These are phyloP conservation scores for Collybia sp. DNA, from an alignment of 768 basidiomycete genomes.

Conservation along the genomic window DNA sequence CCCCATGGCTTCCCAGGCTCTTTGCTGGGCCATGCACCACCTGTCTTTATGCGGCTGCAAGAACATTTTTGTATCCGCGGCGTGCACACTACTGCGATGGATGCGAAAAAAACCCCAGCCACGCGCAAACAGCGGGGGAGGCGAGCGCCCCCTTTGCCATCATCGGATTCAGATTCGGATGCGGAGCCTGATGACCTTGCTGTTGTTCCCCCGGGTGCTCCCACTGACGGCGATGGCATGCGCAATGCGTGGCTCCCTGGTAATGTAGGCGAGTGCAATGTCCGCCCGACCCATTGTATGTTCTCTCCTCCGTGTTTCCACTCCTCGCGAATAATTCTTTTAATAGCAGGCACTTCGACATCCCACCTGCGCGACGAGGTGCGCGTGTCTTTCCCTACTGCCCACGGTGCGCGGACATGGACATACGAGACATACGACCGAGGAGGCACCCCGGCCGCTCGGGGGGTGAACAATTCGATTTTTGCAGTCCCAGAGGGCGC, in stretches of 20 bases:
- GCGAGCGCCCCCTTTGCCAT: too few relatives aligned
- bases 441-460: constrained; percentile 35
- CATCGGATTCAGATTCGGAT: too few relatives aligned
- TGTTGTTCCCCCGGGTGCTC: constrained; percentile 3
- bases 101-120: background rate
- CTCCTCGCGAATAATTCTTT: constrained; percentile 9
- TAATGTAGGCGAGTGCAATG: constrained; percentile 3
- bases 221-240: constrained; percentile 27
- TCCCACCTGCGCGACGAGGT: background rate
- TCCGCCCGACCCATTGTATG: too few relatives aligned
- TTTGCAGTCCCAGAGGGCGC: background rate
- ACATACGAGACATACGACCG: constrained; percentile 38
- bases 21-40: constrained; percentile 36
- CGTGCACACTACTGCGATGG: background rate
- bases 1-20: too few relatives aligned
- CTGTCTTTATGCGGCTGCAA: constrained; percentile 53
- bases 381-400: too few relatives aligned
- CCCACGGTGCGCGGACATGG: constrained; percentile 10
- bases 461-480: constrained; percentile 29
- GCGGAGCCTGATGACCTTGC: background rate
- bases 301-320: too few relatives aligned
- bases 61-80: constrained; percentile 42
- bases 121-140: background rate
- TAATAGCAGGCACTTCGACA: constrained; percentile 5
- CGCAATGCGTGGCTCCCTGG: constrained; percentile 38